These are phyloP conservation scores for Pneumocystis canis DNA, from an alignment of 1,139 yeast species.

Conservation along the genomic window DNA sequence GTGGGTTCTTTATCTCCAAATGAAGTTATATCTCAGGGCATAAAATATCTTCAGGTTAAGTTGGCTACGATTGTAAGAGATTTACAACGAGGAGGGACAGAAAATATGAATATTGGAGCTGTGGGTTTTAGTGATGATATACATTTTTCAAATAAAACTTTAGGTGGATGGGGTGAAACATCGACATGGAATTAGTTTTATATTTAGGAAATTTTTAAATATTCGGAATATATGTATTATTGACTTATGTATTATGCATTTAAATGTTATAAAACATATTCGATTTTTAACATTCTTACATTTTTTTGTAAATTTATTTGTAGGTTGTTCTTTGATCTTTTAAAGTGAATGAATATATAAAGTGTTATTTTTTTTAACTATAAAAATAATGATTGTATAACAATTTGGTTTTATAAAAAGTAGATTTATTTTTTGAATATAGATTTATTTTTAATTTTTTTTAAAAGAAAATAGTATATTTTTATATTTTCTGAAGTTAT, in stretches of 20 bases:
- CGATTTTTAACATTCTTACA: not conserved
- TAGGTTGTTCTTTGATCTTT: not conserved
- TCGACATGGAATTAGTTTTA: not conserved
- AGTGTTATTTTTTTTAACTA: constrained; percentile 41
- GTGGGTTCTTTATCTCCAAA: constrained; percentile 81
- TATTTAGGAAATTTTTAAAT: not conserved
- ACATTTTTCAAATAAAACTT: not conserved
- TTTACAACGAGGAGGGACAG: constrained; percentile 22
- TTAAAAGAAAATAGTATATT: constrained; percentile 37
- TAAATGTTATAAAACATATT: not conserved
- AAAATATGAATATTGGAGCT: not conserved
- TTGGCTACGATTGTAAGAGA: constrained; percentile 81
- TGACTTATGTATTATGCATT: not conserved
- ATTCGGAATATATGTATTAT: not conserved
- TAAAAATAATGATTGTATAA: constrained; percentile 71
- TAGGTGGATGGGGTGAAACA: not conserved
- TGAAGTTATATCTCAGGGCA: constrained; percentile 72
- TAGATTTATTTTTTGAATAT: constrained; percentile 68
- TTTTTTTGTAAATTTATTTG: not conserved
- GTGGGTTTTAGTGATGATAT: not conserved
- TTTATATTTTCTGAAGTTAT: constrained; percentile 41
- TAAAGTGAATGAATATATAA: constrained; percentile 22
- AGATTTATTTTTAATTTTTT: constrained; percentile 33
- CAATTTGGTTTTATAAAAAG: constrained; percentile 79
- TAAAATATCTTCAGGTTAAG: constrained; percentile 73